These are phyloP conservation scores for Hammondia hammondi DNA, from an alignment of 169 alveolate genomes.

Conservation along the genomic window DNA sequence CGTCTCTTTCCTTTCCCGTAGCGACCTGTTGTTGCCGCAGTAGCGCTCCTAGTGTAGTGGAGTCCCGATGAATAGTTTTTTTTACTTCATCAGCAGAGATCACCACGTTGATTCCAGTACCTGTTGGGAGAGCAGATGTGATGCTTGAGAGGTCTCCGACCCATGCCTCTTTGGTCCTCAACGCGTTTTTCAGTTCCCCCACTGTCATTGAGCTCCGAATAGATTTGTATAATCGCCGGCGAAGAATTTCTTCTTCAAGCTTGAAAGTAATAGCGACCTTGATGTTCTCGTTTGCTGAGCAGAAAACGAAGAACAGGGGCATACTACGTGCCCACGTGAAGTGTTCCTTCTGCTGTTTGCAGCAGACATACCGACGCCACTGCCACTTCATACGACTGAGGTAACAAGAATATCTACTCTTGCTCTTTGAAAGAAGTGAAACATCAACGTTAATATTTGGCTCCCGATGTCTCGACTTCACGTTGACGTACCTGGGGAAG, in stretches of 20 bases:
- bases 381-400: too few species aligned
- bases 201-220: conserved; percentile 1
- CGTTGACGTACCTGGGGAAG: neutral
- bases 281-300: neutral
- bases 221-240: neutral
- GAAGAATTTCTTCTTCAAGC: neutral
- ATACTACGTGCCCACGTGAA: too few species aligned
- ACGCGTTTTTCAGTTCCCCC: conserved; percentile 1
- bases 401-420: too few species aligned
- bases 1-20: neutral
- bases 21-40: conserved; percentile 12
- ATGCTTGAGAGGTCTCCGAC: neutral
- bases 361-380: too few species aligned
- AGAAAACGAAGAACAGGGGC: neutral
- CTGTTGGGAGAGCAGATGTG: neutral
- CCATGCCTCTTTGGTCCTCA: neutral
- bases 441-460: too few species aligned
- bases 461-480: too few species aligned
- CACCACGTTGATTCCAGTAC: neutral
- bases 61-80: neutral
- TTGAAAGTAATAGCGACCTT: conserved; percentile 20
- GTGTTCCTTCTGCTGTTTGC: too few species aligned
- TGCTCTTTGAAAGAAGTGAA: too few species aligned
- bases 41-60: neutral
- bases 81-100: neutral